Evolutionary conservation across 1,284 basidiomycete genomes (phyloP).

Genomic region (Xanthoconium separans): DNA sequence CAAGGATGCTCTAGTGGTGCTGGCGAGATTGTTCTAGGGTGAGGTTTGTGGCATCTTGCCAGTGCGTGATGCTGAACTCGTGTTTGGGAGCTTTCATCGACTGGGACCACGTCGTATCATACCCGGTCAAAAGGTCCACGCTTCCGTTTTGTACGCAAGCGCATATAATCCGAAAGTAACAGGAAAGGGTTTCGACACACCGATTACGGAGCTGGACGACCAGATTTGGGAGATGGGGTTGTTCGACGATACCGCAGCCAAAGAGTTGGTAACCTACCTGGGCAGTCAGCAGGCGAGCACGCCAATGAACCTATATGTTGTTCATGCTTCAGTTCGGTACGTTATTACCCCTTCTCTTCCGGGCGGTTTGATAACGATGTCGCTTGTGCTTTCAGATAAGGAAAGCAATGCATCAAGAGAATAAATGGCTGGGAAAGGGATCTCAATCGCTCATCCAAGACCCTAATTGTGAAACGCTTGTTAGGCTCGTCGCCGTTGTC

Average conservation of each 20-base stretch:
- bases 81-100: slow-evolving; percentile 18
- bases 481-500: slow-evolving; percentile 22
- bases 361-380: not conserved
- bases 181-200: slow-evolving; percentile 28
- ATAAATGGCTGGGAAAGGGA: slow-evolving; percentile 9
- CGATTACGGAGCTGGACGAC: slow-evolving; percentile 3
- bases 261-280: slow-evolving; percentile 16
- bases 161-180: slow-evolving; percentile 25
- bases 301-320: slow-evolving; percentile 25
- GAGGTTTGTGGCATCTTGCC: not conserved
- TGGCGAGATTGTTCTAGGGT: slow-evolving; percentile 16
- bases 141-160: slow-evolving; percentile 28
- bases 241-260: slow-evolving; percentile 25
- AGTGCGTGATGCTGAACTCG: not conserved
- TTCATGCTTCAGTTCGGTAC: slow-evolving; percentile 29
- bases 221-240: slow-evolving; percentile 25
- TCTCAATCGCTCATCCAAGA: slow-evolving; percentile 14
- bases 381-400: slow-evolving; percentile 14
- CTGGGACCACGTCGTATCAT: slow-evolving; percentile 26
- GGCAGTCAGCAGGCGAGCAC: slow-evolving; percentile 10
- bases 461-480: slow-evolving; percentile 2
- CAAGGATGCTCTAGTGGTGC: slow-evolving; percentile 21
- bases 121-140: slow-evolving; percentile 32
- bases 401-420: slow-evolving; percentile 18
- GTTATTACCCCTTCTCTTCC: not conserved